Evolutionary conservation across 257 asterid species (phyloP).

Genomic region (Rhazya stricta): DNA sequence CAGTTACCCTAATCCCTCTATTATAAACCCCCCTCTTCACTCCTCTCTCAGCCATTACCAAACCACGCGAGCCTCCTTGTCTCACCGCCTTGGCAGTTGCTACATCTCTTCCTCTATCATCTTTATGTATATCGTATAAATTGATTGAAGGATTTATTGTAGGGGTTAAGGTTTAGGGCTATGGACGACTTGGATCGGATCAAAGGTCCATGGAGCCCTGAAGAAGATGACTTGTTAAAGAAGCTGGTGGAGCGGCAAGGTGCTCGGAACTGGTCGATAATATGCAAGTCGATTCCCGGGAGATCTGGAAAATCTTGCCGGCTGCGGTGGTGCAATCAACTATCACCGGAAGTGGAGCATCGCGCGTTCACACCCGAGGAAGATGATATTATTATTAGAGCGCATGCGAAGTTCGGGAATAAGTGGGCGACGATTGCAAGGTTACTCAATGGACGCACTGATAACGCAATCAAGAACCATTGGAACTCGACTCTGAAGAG

Average conservation of each 20-base stretch:
- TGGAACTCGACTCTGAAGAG: conserved; percentile 47
- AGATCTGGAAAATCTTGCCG: conserved; percentile 59
- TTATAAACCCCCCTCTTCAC: conserved; percentile 7
- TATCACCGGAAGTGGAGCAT: conserved; percentile 48
- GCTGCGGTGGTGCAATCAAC: conserved; percentile 54
- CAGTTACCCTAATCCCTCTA: conserved; percentile 23
- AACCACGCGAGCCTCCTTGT: background rate
- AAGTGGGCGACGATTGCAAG: conserved; percentile 42
- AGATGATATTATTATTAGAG: conserved; percentile 35
- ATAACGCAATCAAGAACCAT: conserved; percentile 46
- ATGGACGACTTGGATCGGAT: conserved; percentile 21
- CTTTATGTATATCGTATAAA: too few species aligned
- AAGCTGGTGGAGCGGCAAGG: conserved; percentile 38
- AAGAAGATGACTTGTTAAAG: conserved; percentile 35
- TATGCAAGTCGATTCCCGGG: conserved; percentile 43
- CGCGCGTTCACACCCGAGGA: conserved; percentile 47
- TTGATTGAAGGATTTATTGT: too few species aligned
- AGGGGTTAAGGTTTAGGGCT: too few species aligned
- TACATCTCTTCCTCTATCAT: background rate
- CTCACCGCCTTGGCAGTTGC: background rate
- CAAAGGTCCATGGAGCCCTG: conserved; percentile 54
- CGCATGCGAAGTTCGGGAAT: conserved; percentile 39
- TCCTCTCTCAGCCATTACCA: background rate
- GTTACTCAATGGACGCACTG: conserved; percentile 40
- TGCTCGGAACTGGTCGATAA: conserved; percentile 46